Conservation (phyloP, 2,329 filamentous ascomycete genomes). For the Rhynchosporium secalis region DNA sequence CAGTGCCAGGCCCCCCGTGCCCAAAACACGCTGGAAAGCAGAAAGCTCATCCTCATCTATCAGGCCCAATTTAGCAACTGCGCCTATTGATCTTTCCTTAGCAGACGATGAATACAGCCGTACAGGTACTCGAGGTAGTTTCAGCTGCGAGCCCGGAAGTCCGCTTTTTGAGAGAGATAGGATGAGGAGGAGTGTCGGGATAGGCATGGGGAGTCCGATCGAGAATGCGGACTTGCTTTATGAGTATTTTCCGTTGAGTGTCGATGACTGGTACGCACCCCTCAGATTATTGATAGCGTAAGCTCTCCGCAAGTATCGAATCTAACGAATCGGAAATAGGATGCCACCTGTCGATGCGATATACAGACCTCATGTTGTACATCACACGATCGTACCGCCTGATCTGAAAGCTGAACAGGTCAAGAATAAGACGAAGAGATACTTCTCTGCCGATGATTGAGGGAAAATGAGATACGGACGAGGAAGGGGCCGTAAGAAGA, state of each 20-base stretch:
- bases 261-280: constrained; percentile 74
- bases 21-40: constrained; percentile 39
- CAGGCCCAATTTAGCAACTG: constrained; percentile 21
- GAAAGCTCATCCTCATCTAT: constrained; percentile 22
- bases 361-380: constrained; percentile 88
- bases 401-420: constrained; percentile 70
- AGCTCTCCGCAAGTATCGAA: neutral
- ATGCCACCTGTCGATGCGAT: constrained; percentile 88
- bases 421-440: constrained; percentile 66
- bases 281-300: neutral
- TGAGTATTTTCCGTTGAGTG: constrained; percentile 88
- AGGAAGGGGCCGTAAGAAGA: neutral
- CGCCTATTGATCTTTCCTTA: constrained; percentile 38
- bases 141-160: constrained; percentile 20
- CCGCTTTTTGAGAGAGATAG: constrained; percentile 32
- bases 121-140: neutral
- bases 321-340: constrained; percentile 43
- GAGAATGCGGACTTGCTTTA: constrained; percentile 85
- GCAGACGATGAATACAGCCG: constrained; percentile 35
- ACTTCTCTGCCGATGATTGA: constrained; percentile 63
- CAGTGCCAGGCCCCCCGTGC: constrained; percentile 33
- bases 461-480: neutral
- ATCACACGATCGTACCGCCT: constrained; percentile 74
- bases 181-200: constrained; percentile 37
- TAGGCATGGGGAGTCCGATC: constrained; percentile 56